Base-by-base conservation (phyloP, 306 rosid genomes). In the Trifolium fragiferum region DNA sequence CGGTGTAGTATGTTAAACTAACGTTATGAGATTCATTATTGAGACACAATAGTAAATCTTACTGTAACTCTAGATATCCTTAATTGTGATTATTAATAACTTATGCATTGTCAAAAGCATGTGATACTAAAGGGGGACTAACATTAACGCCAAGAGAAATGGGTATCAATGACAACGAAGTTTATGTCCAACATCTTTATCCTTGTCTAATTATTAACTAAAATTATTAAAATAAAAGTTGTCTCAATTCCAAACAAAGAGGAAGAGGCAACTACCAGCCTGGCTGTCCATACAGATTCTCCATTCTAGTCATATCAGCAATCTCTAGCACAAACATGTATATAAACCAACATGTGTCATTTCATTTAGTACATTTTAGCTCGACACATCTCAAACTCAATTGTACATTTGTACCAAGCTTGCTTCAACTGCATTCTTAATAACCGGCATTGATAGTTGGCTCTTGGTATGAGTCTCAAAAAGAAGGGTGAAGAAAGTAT, bases 321-420 rank as follows among this genome's bases (percentile, higher is more conserved):
- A 47, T 58, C 57, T 10, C 76, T n/a, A 57, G 75, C 75, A 53
- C 64, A 70, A n/a, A 6, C 40, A 55, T 54, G 76, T 15, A 38
- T 38, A 38, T 20, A 35, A 51, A 53, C 21, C 37, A 54, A 14
- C 23, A 32, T 32, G 30, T 37, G 19, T 8, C 15, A 35, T 71
- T 54, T 71, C 51, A 16, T 32, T 16, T 69, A 50, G 27, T 27
- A 43, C 62, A 54, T 21, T 54, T 32, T 55, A 32, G 35, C 12
- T 30, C 65, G 0, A 60, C 18, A n/a, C 11, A 2, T 57, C 53
- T 21, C 35, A 20, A 72, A 55, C 41, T 62, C 43, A 30, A 58
- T 72, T 41, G 40, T 4, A 41, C 43, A 30, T 41, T 72, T 41
- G 40, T 4, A 41, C 38, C 41, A 72, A 57, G 67, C 55, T 40